phyloP scores from a whole-genome alignment of 148 eudicot species.

The Arbutus unedo region DNA sequence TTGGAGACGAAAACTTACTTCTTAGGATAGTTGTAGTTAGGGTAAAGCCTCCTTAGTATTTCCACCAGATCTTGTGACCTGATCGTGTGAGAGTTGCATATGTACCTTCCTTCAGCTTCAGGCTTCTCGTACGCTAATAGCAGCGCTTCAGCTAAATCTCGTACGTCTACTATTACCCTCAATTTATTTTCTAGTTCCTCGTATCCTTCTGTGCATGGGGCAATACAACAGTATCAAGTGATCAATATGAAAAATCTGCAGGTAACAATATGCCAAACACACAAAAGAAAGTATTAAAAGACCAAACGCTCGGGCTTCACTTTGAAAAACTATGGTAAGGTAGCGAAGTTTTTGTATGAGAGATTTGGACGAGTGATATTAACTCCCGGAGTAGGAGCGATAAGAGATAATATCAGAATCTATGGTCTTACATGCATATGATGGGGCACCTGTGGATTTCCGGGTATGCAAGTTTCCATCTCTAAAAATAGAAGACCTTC shows the following conservation, averaged over 20 bases:
- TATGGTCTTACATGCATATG: too few species aligned
- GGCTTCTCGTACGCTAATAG: constrained; percentile 64
- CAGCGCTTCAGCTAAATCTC: constrained; percentile 74
- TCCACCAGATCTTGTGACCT: constrained; percentile 53
- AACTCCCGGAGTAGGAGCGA: too few species aligned
- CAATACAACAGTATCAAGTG: not conserved
- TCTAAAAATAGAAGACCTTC: too few species aligned
- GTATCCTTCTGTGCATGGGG: constrained; percentile 35
- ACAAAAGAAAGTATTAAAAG: too few species aligned
- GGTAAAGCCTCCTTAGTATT: constrained; percentile 31
- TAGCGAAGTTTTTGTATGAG: too few species aligned
- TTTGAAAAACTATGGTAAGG: too few species aligned
- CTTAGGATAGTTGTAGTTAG: constrained; percentile 41
- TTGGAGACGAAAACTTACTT: constrained; percentile 23
- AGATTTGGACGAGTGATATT: too few species aligned
- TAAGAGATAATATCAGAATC: too few species aligned
- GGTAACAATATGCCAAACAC: not conserved
- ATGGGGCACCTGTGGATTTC: too few species aligned
- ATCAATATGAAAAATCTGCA: not conserved
- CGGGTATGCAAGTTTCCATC: too few species aligned
- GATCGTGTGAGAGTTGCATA: constrained; percentile 47
- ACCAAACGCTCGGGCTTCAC: too few species aligned
- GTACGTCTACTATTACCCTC: constrained; percentile 62
- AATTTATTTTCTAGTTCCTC: constrained; percentile 44
- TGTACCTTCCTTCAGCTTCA: constrained; percentile 72